Evolutionary conservation across 1,284 basidiomycete species (phyloP), one percentile per base, ranked within the genome.

Genomic region (Ceratobasidium sp.): DNA sequence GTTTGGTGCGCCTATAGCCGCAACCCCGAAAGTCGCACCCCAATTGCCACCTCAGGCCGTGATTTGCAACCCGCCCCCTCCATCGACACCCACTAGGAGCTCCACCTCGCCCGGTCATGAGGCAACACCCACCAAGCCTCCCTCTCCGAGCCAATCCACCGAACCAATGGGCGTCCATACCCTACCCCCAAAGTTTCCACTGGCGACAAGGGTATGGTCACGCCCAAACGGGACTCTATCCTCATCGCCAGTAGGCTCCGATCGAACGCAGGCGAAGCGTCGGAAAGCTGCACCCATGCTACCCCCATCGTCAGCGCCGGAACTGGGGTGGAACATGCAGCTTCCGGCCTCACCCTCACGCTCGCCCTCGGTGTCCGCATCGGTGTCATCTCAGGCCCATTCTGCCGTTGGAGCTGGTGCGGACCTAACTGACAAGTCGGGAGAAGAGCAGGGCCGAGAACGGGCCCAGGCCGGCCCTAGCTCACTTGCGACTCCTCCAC

Each of bases 141-240:
- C 41, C 10, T 46, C 57, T 10, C 36, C 64, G 1, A 69, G 23
- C 39, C 39, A 41, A 21, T 8, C 36, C 23, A 39, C 26, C 12
- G 64, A 70, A 28, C 65, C 65, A 34, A 70, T 70, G 65, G 65
- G 53, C 21, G 58, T 70, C 53, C 52, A 70, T 21, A 70, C 52
- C 23, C 43, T 70, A 21, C 65, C 53, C 23, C 18, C 52, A 10
- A 70, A 70, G 43, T 53, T 70, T 36, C 28, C 65, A 2, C 41
- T 70, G 2, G 65, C 65, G 16, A 39, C 65, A 23, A 70, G 58
- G 26, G 43, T 70, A 8, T 70, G 65, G 65, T 36, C 65, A 21
- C 55, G 55, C 36, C 41, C 26, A 39, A 60, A 45, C 18, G 41
- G 39, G 41, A 39, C 28, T 18, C 58, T 23, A n/a, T 43, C 41